phyloP scores from a whole-genome alignment of 257 asterid species.

The Solanum lycopersicoides region DNA sequence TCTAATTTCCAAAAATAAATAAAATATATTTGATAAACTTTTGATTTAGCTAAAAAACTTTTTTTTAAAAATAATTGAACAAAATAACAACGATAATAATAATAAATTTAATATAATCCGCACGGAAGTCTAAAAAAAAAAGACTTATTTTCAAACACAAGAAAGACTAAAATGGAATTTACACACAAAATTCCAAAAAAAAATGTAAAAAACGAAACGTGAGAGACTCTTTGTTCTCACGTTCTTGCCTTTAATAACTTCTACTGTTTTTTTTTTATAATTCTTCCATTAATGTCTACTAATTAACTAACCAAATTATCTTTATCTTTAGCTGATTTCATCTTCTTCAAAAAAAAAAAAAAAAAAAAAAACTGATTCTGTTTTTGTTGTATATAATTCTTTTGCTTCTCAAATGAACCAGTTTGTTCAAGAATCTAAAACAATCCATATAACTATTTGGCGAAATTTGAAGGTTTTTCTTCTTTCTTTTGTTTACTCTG shows the following conservation, averaged over 20 bases:
- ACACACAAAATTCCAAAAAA: neutral
- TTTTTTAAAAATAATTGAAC: too few relatives aligned
- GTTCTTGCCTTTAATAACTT: neutral
- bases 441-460: neutral
- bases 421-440: neutral
- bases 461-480: neutral
- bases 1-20: too few relatives aligned
- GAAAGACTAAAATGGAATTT: neutral
- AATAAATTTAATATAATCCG: neutral
- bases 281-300: neutral
- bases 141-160: neutral
- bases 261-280: neutral
- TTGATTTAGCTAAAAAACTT: neutral
- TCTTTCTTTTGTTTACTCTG: neutral
- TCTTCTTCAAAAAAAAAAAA: neutral
- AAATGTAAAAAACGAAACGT: neutral
- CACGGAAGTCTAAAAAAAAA: too few relatives aligned
- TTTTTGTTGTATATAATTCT: neutral
- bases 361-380: neutral
- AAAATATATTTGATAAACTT: neutral
- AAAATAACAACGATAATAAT: neutral
- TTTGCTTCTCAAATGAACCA: neutral
- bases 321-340: neutral
- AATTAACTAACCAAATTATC: neutral
- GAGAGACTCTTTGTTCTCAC: neutral